Conservation (phyloP, 179 eudicot genomes). For the Corrigiola litoralis region DNA sequence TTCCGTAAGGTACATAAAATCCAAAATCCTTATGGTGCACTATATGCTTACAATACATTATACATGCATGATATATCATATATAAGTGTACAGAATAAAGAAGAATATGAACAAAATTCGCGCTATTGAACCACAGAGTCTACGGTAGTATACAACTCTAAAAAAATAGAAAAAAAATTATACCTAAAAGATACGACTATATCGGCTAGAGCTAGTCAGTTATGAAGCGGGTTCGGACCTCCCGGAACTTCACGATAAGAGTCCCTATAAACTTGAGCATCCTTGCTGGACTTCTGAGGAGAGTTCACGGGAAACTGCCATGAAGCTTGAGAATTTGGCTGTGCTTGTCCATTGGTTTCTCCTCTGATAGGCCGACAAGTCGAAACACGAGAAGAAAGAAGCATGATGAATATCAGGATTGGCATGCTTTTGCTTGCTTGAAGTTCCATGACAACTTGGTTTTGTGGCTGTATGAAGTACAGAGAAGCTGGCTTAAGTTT, state of each 20-base stretch:
- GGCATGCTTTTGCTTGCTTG: conserved; percentile 22
- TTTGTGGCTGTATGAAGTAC: not conserved
- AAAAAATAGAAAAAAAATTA: not conserved
- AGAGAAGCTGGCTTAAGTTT: conserved; percentile 6
- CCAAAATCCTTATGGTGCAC: conserved; percentile 7
- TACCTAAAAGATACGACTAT: not conserved
- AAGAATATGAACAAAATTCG: conserved; percentile 14
- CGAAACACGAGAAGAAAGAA: conserved; percentile 30
- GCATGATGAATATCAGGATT: conserved; percentile 29
- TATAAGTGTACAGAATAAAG: conserved; percentile 13
- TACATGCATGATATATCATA: not conserved
- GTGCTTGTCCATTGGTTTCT: not conserved
- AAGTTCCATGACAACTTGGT: conserved; percentile 31
- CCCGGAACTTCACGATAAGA: conserved; percentile 47
- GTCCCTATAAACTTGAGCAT: conserved; percentile 25
- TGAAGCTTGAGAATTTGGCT: conserved; percentile 17
- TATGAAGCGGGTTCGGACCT: conserved; percentile 80
- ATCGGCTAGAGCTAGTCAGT: conserved; percentile 25
- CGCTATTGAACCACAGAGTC: conserved; percentile 7
- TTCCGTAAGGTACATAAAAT: not conserved
- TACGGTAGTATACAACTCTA: not conserved
- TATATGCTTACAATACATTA: conserved; percentile 9
- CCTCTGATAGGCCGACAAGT: conserved; percentile 27
- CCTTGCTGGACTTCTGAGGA: conserved; percentile 25
- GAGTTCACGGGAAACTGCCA: conserved; percentile 27